Percentiles rank a stretch among this genome's conserved stretches.
phyloP scores from a whole-genome alignment of 345 rosid species.

The Euclidium syriacum region DNA sequence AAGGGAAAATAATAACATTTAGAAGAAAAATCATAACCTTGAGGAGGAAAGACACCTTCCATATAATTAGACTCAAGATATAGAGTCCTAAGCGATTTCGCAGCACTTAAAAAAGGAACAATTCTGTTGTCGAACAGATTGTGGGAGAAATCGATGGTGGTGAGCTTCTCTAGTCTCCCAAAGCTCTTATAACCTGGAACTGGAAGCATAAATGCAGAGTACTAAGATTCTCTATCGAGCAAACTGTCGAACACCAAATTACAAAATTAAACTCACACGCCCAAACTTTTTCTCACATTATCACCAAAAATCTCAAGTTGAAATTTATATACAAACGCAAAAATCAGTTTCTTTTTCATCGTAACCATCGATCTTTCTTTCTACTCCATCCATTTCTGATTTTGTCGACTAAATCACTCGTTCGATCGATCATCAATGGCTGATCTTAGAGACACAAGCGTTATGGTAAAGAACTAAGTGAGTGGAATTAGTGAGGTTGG shows the following conservation, averaged over 20 bases:
- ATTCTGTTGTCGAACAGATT: slow-evolving; percentile 19
- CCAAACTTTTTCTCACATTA: background rate
- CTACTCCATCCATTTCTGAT: too few species aligned
- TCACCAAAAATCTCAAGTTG: background rate
- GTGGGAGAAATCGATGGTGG: background rate
- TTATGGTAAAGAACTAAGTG: background rate
- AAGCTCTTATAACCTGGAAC: slow-evolving; percentile 16
- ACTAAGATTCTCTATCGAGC: background rate
- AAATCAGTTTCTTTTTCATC: too few species aligned
- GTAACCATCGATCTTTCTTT: too few species aligned
- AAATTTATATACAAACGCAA: background rate
- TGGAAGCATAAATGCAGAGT: background rate
- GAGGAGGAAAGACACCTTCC: slow-evolving; percentile 23
- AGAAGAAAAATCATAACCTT: slow-evolving; percentile 1
- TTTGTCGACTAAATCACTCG: background rate
- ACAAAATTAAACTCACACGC: background rate
- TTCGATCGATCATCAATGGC: background rate
- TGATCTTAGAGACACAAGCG: background rate
- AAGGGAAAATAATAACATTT: background rate
- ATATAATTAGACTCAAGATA: slow-evolving; percentile 13
- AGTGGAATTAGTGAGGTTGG: too few species aligned
- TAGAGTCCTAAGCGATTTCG: slow-evolving; percentile 3
- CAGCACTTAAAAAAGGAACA: slow-evolving; percentile 13
- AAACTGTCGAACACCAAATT: slow-evolving; percentile 1
- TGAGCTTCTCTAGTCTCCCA: slow-evolving; percentile 5